A percentile compares a stretch with the other conserved stretches of the same genome.
These are phyloP conservation scores for Astragalus glycyphyllos DNA, from an alignment of 306 rosid species.

Conservation along the genomic window DNA sequence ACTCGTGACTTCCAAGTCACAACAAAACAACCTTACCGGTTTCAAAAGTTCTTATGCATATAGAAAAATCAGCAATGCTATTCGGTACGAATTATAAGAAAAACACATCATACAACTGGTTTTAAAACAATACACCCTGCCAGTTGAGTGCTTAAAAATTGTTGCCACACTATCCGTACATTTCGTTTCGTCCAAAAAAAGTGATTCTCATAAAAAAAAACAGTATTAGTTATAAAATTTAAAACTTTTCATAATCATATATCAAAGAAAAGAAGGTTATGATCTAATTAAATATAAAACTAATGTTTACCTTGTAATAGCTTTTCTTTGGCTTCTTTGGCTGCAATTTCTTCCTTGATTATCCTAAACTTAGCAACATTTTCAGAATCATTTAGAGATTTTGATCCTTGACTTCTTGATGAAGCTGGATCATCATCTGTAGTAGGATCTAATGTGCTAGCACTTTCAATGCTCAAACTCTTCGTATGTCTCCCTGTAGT, in stretches of 20 bases:
- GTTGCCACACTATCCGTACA: no score
- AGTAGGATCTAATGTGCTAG: slow-evolving; percentile 37
- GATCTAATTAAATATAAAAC: not conserved
- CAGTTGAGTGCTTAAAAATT: no score
- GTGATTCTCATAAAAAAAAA: not conserved
- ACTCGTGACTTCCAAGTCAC: no score
- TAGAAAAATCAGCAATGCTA: not conserved
- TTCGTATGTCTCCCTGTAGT: slow-evolving; percentile 58
- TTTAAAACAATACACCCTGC: no score
- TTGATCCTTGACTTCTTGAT: slow-evolving; percentile 52
- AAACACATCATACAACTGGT: no score
- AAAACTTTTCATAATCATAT: slow-evolving; percentile 9
- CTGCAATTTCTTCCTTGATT: slow-evolving; percentile 56
- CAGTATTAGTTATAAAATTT: not conserved
- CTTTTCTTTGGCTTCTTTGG: slow-evolving; percentile 63
- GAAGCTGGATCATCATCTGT: slow-evolving; percentile 48
- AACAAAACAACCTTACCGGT: no score
- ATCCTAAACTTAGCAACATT: slow-evolving; percentile 41
- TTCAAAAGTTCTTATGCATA: not conserved
- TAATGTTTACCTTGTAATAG: slow-evolving; percentile 50
- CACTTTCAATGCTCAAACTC: slow-evolving; percentile 74
- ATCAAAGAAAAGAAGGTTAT: not conserved
- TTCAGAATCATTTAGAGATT: slow-evolving; percentile 39
- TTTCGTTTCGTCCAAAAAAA: no score
- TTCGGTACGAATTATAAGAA: no score